These are phyloP conservation scores for Trametes villosa DNA, from an alignment of 768 basidiomycete species.

Conservation along the genomic window DNA sequence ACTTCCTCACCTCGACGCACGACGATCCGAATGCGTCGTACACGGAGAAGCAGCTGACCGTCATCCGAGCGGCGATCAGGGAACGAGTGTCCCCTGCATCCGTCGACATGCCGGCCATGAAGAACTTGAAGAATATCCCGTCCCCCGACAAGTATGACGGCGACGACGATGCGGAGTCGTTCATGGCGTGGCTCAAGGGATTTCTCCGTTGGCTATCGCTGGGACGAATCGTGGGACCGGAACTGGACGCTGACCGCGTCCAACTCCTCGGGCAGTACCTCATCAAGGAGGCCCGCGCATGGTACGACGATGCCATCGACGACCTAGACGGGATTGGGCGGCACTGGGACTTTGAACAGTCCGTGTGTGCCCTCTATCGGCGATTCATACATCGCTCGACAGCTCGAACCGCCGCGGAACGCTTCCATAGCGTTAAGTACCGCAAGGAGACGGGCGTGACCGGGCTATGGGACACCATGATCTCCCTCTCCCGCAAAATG, in stretches of 20 bases:
- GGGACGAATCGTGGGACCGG: background rate
- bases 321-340: background rate
- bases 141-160: background rate
- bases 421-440: background rate
- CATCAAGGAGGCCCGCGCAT: background rate
- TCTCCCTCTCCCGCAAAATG: background rate
- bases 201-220: background rate
- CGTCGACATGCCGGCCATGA: background rate
- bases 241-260: background rate
- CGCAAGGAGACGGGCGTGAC: background rate
- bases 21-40: background rate
- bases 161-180: background rate
- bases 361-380: background rate
- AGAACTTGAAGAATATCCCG: background rate
- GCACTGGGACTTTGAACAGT: background rate
- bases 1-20: background rate
- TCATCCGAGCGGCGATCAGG: background rate
- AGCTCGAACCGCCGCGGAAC: background rate
- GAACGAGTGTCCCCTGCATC: background rate
- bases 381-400: conserved; percentile 1
- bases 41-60: background rate
- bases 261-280: background rate
- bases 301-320: conserved; percentile 5
- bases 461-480: background rate
- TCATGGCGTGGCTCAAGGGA: background rate